Evolutionary conservation across 805 yeast species (phyloP).

Genomic region (Pichia occidentalis): DNA sequence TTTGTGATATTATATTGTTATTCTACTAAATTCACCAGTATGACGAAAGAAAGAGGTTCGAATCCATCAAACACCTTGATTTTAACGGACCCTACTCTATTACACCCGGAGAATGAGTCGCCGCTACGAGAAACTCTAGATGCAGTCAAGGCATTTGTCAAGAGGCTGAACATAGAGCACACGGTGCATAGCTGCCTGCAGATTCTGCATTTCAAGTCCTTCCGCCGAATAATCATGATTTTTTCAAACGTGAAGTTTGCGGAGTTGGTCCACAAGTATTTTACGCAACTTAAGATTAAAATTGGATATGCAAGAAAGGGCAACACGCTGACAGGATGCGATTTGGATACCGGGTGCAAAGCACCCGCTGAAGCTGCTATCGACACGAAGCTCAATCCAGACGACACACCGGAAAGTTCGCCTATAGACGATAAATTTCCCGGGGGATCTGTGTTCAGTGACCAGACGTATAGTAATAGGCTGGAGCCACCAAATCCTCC

Average conservation of each 20-base stretch:
- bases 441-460: conserved; percentile 2
- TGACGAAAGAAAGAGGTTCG: background rate
- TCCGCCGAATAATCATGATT: conserved; percentile 24
- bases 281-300: conserved; percentile 18
- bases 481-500: conserved; percentile 24
- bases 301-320: conserved; percentile 21
- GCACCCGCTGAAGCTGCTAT: background rate
- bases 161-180: background rate
- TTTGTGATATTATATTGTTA: no score
- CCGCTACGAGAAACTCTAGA: conserved; percentile 16
- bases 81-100: conserved; percentile 22
- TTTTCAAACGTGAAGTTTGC: conserved; percentile 20
- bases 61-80: conserved; percentile 26
- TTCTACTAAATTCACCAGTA: no score
- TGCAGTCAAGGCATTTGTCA: conserved; percentile 10
- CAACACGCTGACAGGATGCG: conserved; percentile 9
- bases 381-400: background rate
- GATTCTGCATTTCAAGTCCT: conserved; percentile 18
- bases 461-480: conserved; percentile 5
- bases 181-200: conserved; percentile 7
- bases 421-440: conserved; percentile 10
- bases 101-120: conserved; percentile 17
- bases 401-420: background rate
- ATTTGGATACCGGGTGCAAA: background rate
- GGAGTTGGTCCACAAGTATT: conserved; percentile 11